These are phyloP conservation scores for Penicillium paxilli DNA, from an alignment of 495 filamentous ascomycete species.

Conservation along the genomic window DNA sequence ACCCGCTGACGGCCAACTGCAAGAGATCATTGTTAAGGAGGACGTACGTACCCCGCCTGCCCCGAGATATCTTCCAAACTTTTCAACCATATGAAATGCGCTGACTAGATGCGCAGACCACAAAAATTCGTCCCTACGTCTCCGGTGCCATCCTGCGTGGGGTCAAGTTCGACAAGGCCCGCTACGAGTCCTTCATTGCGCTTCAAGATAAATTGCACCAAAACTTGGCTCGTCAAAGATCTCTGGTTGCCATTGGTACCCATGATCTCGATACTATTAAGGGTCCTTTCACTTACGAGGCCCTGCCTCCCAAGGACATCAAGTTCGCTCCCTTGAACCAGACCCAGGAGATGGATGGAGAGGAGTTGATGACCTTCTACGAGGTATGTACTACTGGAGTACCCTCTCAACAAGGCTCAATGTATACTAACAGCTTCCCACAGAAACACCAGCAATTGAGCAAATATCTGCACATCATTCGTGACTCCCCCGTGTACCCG, in stretches of 20 bases:
- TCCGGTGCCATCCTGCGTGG: constrained; percentile 84
- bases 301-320: constrained; percentile 87
- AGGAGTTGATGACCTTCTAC: constrained; percentile 92
- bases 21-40: constrained; percentile 76
- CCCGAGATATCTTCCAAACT: too few relatives aligned
- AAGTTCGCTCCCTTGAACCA: constrained; percentile 90
- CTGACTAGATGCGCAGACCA: constrained; percentile 51
- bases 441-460: constrained; percentile 81
- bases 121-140: constrained; percentile 78
- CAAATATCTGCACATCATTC: constrained; percentile 86
- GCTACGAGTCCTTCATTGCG: constrained; percentile 96
- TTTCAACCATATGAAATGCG: too few relatives aligned
- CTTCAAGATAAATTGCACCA: constrained; percentile 98
- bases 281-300: constrained; percentile 96
- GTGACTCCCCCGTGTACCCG: constrained; percentile 92
- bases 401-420: background rate
- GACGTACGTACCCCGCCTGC: constrained; percentile 56
- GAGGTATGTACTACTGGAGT: constrained; percentile 50
- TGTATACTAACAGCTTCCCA: background rate
- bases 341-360: constrained; percentile 79
- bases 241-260: constrained; percentile 92
- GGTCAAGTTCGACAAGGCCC: constrained; percentile 85
- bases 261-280: constrained; percentile 93
- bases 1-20: constrained; percentile 69
- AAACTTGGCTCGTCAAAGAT: constrained; percentile 90